These are phyloP conservation scores for Kwoniella europaea DNA, from an alignment of 768 basidiomycete species.

Conservation along the genomic window DNA sequence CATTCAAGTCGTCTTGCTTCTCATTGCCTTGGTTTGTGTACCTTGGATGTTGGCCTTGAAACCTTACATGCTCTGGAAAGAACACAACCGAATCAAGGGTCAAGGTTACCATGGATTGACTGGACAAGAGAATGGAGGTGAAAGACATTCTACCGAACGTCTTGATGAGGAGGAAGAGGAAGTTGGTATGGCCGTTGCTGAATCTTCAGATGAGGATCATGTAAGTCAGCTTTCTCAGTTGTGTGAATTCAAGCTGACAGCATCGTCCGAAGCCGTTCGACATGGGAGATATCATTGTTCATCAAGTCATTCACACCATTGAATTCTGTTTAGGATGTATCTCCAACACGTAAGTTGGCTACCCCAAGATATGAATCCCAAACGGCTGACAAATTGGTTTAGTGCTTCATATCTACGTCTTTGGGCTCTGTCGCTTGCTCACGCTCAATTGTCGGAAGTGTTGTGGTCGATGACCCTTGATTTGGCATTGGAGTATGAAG, in stretches of 20 bases:
- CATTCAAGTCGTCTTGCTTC: conserved; percentile 77
- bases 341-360: conserved; percentile 81
- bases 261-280: conserved; percentile 70
- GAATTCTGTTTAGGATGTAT: conserved; percentile 99
- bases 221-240: conserved; percentile 58
- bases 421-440: conserved; percentile 97
- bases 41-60: conserved; percentile 93
- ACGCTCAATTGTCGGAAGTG: conserved; percentile 85
- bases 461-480: conserved; percentile 77
- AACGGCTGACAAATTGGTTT: conserved; percentile 22
- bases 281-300: conserved; percentile 91
- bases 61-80: conserved; percentile 88
- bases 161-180: conserved; percentile 67
- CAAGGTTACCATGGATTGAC: conserved; percentile 77
- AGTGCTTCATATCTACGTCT: conserved; percentile 66
- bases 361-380: conserved; percentile 3
- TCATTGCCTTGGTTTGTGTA: conserved; percentile 82
- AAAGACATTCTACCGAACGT: conserved; percentile 39
- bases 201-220: conserved; percentile 74
- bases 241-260: conserved; percentile 43
- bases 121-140: conserved; percentile 41
- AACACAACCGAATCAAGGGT: conserved; percentile 78
- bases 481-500: conserved; percentile 58
- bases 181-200: conserved; percentile 67
- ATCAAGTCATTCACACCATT: conserved; percentile 98